Evolutionary conservation across 169 alveolate genomes (phyloP), one percentile per base, ranked within the genome.

Genomic region (Plasmodium vinckei): DNA sequence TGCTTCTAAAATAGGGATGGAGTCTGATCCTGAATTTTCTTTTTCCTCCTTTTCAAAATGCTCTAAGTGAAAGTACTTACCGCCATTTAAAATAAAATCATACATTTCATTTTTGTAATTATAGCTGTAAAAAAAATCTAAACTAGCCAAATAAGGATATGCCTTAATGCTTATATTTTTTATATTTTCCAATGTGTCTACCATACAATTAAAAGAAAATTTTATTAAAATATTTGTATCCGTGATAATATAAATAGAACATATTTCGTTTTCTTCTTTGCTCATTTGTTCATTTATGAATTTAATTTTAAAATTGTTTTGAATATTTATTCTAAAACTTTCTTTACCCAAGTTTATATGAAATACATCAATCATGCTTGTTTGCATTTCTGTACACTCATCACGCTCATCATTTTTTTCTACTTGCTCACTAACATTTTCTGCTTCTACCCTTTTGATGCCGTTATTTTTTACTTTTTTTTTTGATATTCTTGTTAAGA

Each of bases 261-360:
- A 63, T 2, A 64, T 7, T 3, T 27, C 15, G 51, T 44, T 17
- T 6, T 19, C 63, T 13, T 63, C 12, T 56, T 17, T n/a, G 15
- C 47, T 69, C 23, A 39, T 64, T 25, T 69, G 51, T 77, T 77
- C 88, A 59, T 77, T 77, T 12, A 77, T 77, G 23, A 63, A 77
- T 15, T 51, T 51, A 33, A 33, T 33, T 33, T 33, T 33, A 3
- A 33, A 33, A 1, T 1, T 33, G 4, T 33, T 5, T 33, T 7
- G 21, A 56, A 56, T 39, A 13, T 5, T 25, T n/a, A 60, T 27
- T 47, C 39, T 4, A 23, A n/a, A 1, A 23, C 57, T 13, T 33
- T 46, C 57, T 17, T 21, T 33, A 15, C 56, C 53, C n/a, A 27
- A 6, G 46, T 68, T 60, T 47, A 42, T n/a, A 17, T 13, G 67